These are phyloP conservation scores for Pythium phragmiticola DNA, from an alignment of 352 stramenopile genomes.

Conservation along the genomic window DNA sequence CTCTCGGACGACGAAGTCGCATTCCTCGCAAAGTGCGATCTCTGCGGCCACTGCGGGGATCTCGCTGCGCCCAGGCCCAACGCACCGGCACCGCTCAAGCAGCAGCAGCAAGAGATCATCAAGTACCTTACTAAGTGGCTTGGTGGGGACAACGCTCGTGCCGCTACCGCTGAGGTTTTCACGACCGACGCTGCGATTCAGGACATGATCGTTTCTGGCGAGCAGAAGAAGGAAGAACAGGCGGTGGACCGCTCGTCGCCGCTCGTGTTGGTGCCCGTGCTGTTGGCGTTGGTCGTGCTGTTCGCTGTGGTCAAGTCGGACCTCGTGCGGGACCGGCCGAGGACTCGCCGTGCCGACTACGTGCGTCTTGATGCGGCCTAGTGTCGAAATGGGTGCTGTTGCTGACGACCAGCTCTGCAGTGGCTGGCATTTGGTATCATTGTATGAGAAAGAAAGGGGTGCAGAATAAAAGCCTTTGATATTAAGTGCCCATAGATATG, in stretches of 20 bases:
- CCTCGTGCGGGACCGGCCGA: slow-evolving; percentile 48
- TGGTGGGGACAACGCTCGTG: neutral
- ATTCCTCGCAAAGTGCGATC: slow-evolving; percentile 70
- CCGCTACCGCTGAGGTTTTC: neutral
- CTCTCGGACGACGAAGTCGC: slow-evolving; percentile 59
- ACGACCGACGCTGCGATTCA: neutral
- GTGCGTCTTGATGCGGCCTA: slow-evolving; percentile 31
- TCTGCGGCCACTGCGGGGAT: slow-evolving; percentile 85
- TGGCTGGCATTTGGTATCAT: neutral
- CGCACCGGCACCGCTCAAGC: slow-evolving; percentile 54
- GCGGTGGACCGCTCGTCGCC: slow-evolving; percentile 42
- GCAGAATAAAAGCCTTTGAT: neutral
- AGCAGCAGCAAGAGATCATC: slow-evolving; percentile 66
- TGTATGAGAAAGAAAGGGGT: neutral
- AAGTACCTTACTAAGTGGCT: slow-evolving; percentile 69
- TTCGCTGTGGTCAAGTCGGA: slow-evolving; percentile 54
- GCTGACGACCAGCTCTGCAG: no score
- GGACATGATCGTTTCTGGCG: neutral
- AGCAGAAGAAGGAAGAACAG: neutral
- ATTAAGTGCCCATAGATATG: neutral
- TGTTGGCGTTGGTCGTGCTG: slow-evolving; percentile 54
- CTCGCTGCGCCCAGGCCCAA: slow-evolving; percentile 44
- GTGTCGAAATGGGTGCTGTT: neutral
- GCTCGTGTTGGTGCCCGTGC: slow-evolving; percentile 66
- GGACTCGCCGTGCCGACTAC: slow-evolving; percentile 31